Base-by-base conservation (phyloP, 2,329 filamentous ascomycete genomes). In the Trichophyton mentagrophytes region DNA sequence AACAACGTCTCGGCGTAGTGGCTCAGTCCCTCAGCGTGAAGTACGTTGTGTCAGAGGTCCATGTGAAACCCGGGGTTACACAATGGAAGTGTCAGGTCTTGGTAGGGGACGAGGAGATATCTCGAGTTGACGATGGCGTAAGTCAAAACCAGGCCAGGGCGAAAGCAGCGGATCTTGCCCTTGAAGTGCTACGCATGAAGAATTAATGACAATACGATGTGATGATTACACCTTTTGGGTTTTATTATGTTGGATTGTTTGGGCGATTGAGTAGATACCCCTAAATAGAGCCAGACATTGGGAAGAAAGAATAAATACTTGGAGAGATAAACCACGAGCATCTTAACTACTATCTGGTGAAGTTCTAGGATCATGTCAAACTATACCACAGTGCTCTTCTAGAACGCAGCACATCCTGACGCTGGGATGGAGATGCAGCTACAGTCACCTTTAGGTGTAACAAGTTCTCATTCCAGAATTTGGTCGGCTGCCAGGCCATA, bases 1-100 rank as follows among this genome's bases (percentile, higher is more conserved):
- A 89, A 71, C 85, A 89, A 69, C 78, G 84, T 61, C 72, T 95
- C 7, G 85, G 86, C 0, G 73, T 79, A 51, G 65, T 87, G 36
- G 83, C 83, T 0, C 78, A 75, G 2, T 71, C 65, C 60, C 72
- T 79, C 60, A 78, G 69, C 30, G 80, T 89, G 0, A 70, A 74
- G 38, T 90, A 90, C 30, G 61, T 57, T 17, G 62, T 63, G 3
- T 69, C 61, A 25, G 65, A 63, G 1, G 61, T 59, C 62, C 55
- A 42, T 17, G 27, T 33, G 13, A 22, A 20, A 22, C 30, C 11
- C 20, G 61, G 60, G 13, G 56, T 49, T 42, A 59, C 51, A 20
- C 25, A 22, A 49, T 60, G 40, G 59, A 60, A 63, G 8, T 86
- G 83, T 67, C 72, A 69, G 53, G 74, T 86, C 4, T 65, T 73